Evolutionary conservation across 2,329 filamentous ascomycete species (phyloP).

Genomic region (Xylaria digitata): DNA sequence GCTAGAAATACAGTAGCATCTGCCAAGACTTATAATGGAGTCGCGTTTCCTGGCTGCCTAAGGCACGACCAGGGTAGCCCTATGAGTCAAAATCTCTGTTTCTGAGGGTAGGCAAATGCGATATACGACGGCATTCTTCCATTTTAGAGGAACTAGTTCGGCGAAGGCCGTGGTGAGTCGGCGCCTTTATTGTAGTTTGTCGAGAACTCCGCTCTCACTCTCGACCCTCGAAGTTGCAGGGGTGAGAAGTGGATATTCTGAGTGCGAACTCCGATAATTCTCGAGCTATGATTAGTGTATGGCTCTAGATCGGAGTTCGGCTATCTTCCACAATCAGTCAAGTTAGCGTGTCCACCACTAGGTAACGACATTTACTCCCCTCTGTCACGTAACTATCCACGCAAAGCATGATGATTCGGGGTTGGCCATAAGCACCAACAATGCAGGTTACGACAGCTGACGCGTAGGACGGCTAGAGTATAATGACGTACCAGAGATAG

Average conservation of each 20-base stretch:
- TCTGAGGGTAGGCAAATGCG: background rate
- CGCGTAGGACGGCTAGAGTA: conserved; percentile 20
- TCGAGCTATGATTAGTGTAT: conserved; percentile 37
- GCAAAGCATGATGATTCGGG: conserved; percentile 21
- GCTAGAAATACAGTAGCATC: conserved; percentile 16
- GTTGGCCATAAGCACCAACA: conserved; percentile 24
- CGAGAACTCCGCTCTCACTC: conserved; percentile 23
- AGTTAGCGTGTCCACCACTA: conserved; percentile 11
- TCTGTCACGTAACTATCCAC: conserved; percentile 25
- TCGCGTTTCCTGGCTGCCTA: conserved; percentile 31
- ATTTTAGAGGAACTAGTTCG: conserved; percentile 29
- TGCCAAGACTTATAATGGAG: conserved; percentile 24
- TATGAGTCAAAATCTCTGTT: conserved; percentile 31
- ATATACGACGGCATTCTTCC: conserved; percentile 32
- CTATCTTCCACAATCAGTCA: conserved; percentile 31
- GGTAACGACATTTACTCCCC: background rate
- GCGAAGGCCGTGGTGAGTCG: conserved; percentile 18
- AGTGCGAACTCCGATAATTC: conserved; percentile 37
- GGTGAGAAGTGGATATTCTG: conserved; percentile 24
- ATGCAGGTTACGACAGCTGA: conserved; percentile 27
- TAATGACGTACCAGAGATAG: conserved; percentile 1
- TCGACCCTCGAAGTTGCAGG: conserved; percentile 15
- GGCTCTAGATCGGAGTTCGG: conserved; percentile 37
- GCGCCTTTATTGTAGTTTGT: conserved; percentile 37
- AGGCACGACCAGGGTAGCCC: conserved; percentile 31